Base-by-base conservation (phyloP, 768 basidiomycete genomes). In the Trametes punicea region DNA sequence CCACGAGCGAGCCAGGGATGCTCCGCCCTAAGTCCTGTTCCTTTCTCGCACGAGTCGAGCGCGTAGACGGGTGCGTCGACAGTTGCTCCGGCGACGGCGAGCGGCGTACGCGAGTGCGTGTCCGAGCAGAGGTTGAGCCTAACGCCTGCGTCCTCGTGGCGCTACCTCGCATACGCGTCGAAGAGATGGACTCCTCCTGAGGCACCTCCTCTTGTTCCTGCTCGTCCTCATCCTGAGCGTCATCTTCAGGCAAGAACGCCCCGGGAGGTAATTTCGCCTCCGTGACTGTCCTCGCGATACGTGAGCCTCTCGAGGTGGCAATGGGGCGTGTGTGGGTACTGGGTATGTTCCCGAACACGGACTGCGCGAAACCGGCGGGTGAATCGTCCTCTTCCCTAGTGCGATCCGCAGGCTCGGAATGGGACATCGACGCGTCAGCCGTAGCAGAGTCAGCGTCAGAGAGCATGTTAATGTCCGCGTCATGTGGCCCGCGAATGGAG, bases 211-310 rank as follows among this genome's bases (percentile, higher is more conserved):
- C 42, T 6, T 53, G 27, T 33, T 13, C 21, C 7, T 48, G n/a
- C 15, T 10, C 36, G 4, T 38, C 9, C 11, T 55, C 11, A 23
- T 46, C 47, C 2, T 75, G 67, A 13, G 55, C 67, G 20, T 78
- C 78, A 9, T 77, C 77, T 2, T 76, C 75, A 1, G 65, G 65
- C 7, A 68, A 66, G 59, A 82, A 81, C 30, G 78, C 78, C 0
- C 78, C 79, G 9, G 80, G 80, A 5, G 72, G 74, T 33, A 69
- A 68, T 42, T 36, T 38, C 27, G 54, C 46, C 67, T 75, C 54
- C 67, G 66, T 52, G 47, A 64, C 44, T 36, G 61, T 36, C 40
- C 63, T 55, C 27, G 47, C 62, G 29, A 61, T 47, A 53, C 61
- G 48, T 16, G 36, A 41, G 25, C 51, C 44, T 34, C 55, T 60